A percentile compares a stretch with the other conserved stretches of the same genome.
Conservation (phyloP, 179 eudicot genomes). For the Sideroxylon spinosum region DNA sequence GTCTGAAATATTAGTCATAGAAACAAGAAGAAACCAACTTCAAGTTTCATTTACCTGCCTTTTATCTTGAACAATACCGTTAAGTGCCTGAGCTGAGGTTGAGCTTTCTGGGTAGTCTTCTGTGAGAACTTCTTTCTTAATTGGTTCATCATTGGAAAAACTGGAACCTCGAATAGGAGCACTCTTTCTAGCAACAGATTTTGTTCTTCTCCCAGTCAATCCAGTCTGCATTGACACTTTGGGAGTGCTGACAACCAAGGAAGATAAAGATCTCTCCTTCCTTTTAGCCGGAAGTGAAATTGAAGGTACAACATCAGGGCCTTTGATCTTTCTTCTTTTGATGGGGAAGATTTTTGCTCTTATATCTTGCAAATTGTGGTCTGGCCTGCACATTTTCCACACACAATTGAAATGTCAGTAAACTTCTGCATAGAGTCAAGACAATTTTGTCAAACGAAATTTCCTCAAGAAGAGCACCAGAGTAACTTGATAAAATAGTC, state of each 20-base stretch:
- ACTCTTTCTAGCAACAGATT: slow-evolving; percentile 48
- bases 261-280: slow-evolving; percentile 76
- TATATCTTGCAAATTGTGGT: slow-evolving; percentile 70
- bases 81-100: slow-evolving; percentile 53
- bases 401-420: not conserved
- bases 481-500: not conserved
- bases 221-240: slow-evolving; percentile 50
- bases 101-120: slow-evolving; percentile 46
- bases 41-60: slow-evolving; percentile 44
- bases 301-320: slow-evolving; percentile 46
- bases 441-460: not conserved
- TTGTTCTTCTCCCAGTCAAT: slow-evolving; percentile 58
- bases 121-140: slow-evolving; percentile 41
- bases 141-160: slow-evolving; percentile 37
- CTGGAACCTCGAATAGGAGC: slow-evolving; percentile 39
- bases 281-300: slow-evolving; percentile 56
- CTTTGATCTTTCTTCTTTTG: slow-evolving; percentile 47
- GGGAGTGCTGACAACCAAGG: slow-evolving; percentile 70
- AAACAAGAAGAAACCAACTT: slow-evolving; percentile 3
- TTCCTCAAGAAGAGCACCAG: not conserved
- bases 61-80: slow-evolving; percentile 42
- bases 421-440: not conserved
- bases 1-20: not conserved
- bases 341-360: slow-evolving; percentile 61
- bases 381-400: slow-evolving; percentile 48